Base-by-base conservation (phyloP, 306 rosid species). In the Fragaria vesca region DNA sequence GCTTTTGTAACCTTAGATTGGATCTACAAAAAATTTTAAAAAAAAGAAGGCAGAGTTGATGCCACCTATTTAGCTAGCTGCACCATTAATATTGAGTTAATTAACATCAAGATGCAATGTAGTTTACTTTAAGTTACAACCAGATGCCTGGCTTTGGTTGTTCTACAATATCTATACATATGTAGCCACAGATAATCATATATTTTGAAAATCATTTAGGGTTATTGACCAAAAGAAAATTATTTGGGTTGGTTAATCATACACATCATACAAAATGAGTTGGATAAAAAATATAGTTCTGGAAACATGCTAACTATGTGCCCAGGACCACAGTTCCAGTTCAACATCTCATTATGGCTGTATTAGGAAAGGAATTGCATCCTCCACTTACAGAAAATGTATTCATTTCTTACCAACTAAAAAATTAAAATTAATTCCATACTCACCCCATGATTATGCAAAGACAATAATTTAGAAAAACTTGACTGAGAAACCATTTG, bases 261-360 rank as follows among this genome's bases (percentile, higher is more conserved):
- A 17, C 70, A 66, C 20, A 30, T 17, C 70, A 2, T 18, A 36
- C 47, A 66, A 66, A 40, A 66, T 66, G 47, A 66, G 46, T 66
- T 66, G 15, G 18, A 3, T 66, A 15, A 34, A 15, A 12, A 32
- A 16, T 36, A 20, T 17, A 66, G 11, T 65, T 65, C 69, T 65
- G 45, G 45, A 16, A 65, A 66, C 26, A 66, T 66, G 70, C 70
- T 66, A 66, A 66, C 70, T 17, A 34, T 66, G 46, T 16, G 47
- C n/a, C 18, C 32, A 66, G 46, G 68, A 66, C 70, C 46, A 36
- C 70, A 66, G 26, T 10, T 70, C 58, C 74, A 15, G 30, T 47
- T 15, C 74, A 2, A 26, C 54, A 46, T 46, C 74, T 70, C 42
- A 26, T 46, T 15, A 6, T 46, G n/a, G 74, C 74, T 15, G 24